Base-by-base conservation (phyloP, 2,329 filamentous ascomycete species). In the Fusarium xyrophilum region DNA sequence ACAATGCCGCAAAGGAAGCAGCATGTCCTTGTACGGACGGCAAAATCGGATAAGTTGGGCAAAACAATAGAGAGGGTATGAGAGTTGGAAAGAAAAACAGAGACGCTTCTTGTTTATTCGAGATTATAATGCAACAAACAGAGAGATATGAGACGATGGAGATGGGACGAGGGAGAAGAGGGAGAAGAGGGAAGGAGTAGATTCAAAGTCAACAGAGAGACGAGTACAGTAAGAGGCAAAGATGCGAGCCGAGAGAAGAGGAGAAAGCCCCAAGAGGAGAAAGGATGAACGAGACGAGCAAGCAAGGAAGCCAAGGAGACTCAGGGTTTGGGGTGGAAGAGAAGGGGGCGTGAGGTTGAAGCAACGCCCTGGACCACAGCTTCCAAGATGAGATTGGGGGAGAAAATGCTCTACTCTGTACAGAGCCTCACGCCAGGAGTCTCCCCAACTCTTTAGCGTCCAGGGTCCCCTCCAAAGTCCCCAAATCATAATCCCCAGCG, bases 1-100 rank as follows among this genome's bases (percentile, higher is more conserved):
- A 74, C 71, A 70, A 63, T 71, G 71, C 71, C 65, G 71, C 69
- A 60, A 46, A 33, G 58, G 63, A 68, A 70, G 71, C 71, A 73
- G 71, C 71, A 73, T 73, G 71, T 71, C 71, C 67, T 65, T 65
- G 19, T 48, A 54, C 27, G 51, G 60, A 64, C 60, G 38, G 61
- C 55, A 52, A 59, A 67, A 60, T 63, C 66, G 67, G 46, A 56
- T 35, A 28, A 33, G 30, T 21, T 21, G 27, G 32, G 46, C 63
- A 51, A 67, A 57, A 48, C 56, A 63, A 55, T 21, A 60, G 47
- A 61, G 61, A 65, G 52, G 53, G 54, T 59, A 43, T 54, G 33
- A 56, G 42, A 69, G 43, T 44, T 61, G 56, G 46, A 60, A 63
- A 39, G 54, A 47, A 67, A 60, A 52, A 67, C 43, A 52, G 62